These are phyloP conservation scores for Rhododendron ovatum DNA, from an alignment of 148 eudicot genomes.

Conservation along the genomic window DNA sequence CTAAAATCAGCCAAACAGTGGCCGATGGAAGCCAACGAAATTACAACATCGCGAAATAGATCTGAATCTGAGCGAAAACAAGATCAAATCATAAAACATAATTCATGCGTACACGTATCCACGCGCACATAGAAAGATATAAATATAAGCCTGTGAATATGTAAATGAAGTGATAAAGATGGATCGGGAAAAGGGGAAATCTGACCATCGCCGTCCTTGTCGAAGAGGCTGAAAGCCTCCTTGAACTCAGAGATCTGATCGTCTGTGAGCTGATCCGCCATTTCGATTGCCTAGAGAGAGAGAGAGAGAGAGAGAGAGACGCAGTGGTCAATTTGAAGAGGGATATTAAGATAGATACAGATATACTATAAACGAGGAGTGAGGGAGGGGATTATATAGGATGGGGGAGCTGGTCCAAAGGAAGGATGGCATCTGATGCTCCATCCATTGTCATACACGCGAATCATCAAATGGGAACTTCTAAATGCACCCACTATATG, in stretches of 20 bases:
- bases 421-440: neutral
- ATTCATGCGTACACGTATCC: neutral
- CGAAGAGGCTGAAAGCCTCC: conserved; percentile 9
- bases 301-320: neutral
- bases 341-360: neutral
- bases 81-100: neutral
- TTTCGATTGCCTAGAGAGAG: neutral
- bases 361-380: neutral
- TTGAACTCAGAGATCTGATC: conserved; percentile 13
- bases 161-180: neutral
- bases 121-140: neutral
- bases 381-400: neutral
- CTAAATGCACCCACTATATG: neutral
- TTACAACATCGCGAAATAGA: neutral
- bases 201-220: conserved; percentile 12
- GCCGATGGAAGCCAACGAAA: neutral
- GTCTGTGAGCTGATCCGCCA: conserved; percentile 12
- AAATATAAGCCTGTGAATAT: neutral
- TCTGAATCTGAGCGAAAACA: conserved; percentile 2
- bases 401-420: neutral
- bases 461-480: neutral
- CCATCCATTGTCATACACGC: neutral
- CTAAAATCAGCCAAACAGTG: neutral
- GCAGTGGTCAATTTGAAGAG: neutral
- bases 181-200: neutral